Evolutionary conservation across 352 stramenopile species (phyloP), one percentile per base, ranked within the genome.

Genomic region (Phytophthora ohioensis): DNA sequence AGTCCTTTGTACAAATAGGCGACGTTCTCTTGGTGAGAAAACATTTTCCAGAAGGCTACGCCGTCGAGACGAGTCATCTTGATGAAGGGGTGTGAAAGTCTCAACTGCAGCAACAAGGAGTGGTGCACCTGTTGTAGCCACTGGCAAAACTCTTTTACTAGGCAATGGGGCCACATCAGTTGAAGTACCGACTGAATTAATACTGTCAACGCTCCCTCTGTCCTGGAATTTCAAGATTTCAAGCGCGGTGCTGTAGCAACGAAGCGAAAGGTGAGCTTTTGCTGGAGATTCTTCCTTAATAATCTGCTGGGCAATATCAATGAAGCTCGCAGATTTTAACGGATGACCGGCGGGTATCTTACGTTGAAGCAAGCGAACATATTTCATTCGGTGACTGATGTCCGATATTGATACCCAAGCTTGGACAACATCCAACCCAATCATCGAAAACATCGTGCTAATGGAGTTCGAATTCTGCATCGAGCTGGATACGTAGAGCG

Each of bases 381-480:
- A 15, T 21, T 54, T 63, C 56, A 63, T 54, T 15, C 53, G 32
- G 31, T 54, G n/a, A 5, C 32, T n/a, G 17, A 63, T 53, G 42
- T 54, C 56, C 9, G 31, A 54, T 9, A 53, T 53, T 1, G 56
- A 63, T 10, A 46, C 10, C 56, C 42, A 63, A 27, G 41, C 43
- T 9, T 52, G 39, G 7, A 41, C 38, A 46, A 36, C 17, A n/a
- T 63, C 56, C 13, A 63, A 13, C 3, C 41, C 43, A 54, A 63
- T 43, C 56, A 45, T 54, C 3, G 32, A 36, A 4, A 63, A 17
- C 32, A 54, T 46, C 4, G 32, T 54, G 12, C 31, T 46, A 10
- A 53, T 54, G 9, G 56, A 53, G 31, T 17, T 63, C 0, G 56
- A 53, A 36, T 63, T 63, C 56, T 63, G 56, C 56, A 54, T 63